Base-by-base conservation (phyloP, 129 eudicot species). In the Dittrichia graveolens region DNA sequence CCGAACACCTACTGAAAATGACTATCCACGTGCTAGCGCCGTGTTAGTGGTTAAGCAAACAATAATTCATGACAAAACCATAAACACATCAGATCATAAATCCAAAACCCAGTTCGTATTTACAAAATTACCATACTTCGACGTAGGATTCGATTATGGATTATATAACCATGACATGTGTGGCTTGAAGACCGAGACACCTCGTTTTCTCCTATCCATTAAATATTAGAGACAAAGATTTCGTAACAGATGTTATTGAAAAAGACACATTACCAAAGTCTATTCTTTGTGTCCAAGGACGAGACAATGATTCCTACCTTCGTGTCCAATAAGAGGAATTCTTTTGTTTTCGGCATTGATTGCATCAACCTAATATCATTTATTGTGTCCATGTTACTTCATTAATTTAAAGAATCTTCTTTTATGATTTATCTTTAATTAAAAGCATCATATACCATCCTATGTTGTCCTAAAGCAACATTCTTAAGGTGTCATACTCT, bases 191-290 rank as follows among this genome's bases (percentile, higher is more conserved):
- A 24, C 31, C 1, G 18, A 43, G 24, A 65, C 40, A 4, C 6
- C 18, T 8, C 19, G 37, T 24, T 67, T 67, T 67, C 58, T 14
- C 31, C 18, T 35, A 31, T 45, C 58, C 47, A 45, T 43, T 34
- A 3, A 45, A 59, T 19, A 40, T 14, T 48, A n/a, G 19, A n/a
- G 19, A 40, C 75, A 35, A 45, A 46, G 57, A 66, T 24, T 67
- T 48, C 31, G 43, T 2, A n/a, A 47, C 13, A 38, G 12, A 67
- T 31, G 6, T 8, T 6, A 13, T 11, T 67, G 73, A 49, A 67
- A 48, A 67, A 3, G 73, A 67, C 47, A 37, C 60, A n/a, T 49
- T 14, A 67, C 73, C 60, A 67, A 67, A 48, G 57, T 42, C 69
- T 42, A 64, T 38, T 64, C 34, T 37, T 34, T 48, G 11, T 67